Percentiles rank a stretch among this genome's conserved stretches.
These are phyloP conservation scores for Candida dajiaensis DNA, from an alignment of 805 yeast genomes.

Conservation along the genomic window DNA sequence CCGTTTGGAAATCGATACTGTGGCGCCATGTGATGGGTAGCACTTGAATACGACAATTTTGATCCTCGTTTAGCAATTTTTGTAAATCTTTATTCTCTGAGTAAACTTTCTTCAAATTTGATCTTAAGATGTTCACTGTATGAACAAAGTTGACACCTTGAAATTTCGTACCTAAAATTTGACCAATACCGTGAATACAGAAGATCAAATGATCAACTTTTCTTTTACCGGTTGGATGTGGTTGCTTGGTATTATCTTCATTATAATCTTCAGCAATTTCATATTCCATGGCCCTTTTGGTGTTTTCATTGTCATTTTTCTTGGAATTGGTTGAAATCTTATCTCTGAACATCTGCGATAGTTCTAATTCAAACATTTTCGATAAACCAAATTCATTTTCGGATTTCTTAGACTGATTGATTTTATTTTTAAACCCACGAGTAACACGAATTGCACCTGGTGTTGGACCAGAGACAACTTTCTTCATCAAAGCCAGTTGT, in stretches of 20 bases:
- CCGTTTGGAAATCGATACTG: constrained; percentile 55
- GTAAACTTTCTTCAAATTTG: constrained; percentile 49
- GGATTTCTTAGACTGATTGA: not conserved
- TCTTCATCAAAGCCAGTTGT: constrained; percentile 30
- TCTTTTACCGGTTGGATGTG: constrained; percentile 42
- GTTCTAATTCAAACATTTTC: constrained; percentile 17
- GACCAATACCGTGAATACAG: constrained; percentile 97
- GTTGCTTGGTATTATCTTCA: constrained; percentile 31
- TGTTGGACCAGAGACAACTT: constrained; percentile 29
- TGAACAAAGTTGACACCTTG: constrained; percentile 85
- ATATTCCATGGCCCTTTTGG: constrained; percentile 40
- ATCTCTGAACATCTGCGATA: constrained; percentile 19
- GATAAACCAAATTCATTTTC: constrained; percentile 1
- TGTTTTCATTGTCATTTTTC: constrained; percentile 21
- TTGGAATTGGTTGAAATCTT: constrained; percentile 9
- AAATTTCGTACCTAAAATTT: constrained; percentile 68
- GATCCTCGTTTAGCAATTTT: constrained; percentile 35
- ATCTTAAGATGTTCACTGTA: constrained; percentile 58
- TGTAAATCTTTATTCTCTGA: constrained; percentile 28
- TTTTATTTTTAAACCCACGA: constrained; percentile 38
- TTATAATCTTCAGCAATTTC: constrained; percentile 48
- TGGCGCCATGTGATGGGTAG: constrained; percentile 93
- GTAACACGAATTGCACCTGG: constrained; percentile 44
- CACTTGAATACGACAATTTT: constrained; percentile 67
- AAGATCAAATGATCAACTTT: constrained; percentile 60